phyloP scores from a whole-genome alignment of 495 filamentous ascomycete species.

The Friedmanniomyces simplex region DNA sequence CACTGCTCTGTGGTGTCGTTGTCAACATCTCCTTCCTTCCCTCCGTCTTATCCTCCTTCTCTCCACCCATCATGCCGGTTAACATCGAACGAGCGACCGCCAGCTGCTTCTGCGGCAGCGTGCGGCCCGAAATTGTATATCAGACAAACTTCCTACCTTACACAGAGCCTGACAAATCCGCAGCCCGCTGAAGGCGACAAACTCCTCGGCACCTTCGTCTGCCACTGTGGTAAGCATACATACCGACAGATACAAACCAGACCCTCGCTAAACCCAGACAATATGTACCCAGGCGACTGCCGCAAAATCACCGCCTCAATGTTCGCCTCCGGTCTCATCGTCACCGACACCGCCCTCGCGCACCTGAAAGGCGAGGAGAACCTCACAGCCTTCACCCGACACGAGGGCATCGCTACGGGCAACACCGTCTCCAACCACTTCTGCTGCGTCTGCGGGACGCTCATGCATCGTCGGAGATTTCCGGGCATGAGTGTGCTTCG shows the following conservation, averaged over 20 bases:
- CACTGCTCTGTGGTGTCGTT: no score
- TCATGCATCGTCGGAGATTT: conserved; percentile 32
- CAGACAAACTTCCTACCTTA: background rate
- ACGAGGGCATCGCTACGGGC: conserved; percentile 32
- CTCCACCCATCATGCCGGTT: background rate
- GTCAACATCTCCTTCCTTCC: no score
- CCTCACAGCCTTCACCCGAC: conserved; percentile 34
- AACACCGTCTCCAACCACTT: conserved; percentile 45
- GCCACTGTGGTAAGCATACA: conserved; percentile 47
- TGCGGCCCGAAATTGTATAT: conserved; percentile 42
- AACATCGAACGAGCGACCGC: conserved; percentile 34
- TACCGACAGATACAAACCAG: no score
- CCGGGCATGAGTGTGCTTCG: conserved; percentile 38
- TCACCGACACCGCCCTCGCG: conserved; percentile 32
- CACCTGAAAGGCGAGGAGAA: conserved; percentile 40
- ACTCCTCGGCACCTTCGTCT: conserved; percentile 41
- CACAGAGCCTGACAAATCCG: background rate
- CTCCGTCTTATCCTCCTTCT: background rate
- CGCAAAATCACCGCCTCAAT: no score
- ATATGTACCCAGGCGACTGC: no score
- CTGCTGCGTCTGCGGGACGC: conserved; percentile 43
- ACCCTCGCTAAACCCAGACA: no score
- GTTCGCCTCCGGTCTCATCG: conserved; percentile 45
- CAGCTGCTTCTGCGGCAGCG: conserved; percentile 45
- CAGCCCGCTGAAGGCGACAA: conserved; percentile 29